Conservation (phyloP, 139 green algal species). For the Micromonas commoda region DNA sequence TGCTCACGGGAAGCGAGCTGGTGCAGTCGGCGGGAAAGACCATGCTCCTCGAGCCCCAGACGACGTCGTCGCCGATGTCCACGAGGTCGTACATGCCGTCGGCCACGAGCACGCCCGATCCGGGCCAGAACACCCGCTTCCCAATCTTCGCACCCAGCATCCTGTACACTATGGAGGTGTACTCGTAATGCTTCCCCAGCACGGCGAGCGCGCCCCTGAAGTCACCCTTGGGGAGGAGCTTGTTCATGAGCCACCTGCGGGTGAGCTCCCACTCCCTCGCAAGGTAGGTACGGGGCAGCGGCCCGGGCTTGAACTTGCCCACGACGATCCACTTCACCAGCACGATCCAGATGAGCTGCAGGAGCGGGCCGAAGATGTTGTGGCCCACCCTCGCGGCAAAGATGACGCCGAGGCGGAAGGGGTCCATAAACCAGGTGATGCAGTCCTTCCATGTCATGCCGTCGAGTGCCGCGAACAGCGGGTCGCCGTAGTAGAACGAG, state of each 20-base stretch:
- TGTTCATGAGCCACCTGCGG: slow-evolving; percentile 20
- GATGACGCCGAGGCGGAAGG: slow-evolving; percentile 15
- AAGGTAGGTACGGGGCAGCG: background rate
- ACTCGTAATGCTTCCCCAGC: slow-evolving; percentile 30
- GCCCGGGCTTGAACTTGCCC: slow-evolving; percentile 25
- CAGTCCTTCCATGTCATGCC: slow-evolving; percentile 2
- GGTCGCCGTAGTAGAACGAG: too few species aligned
- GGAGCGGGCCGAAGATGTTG: slow-evolving; percentile 13
- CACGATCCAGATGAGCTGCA: slow-evolving; percentile 13
- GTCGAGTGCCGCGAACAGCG: slow-evolving; percentile 1
- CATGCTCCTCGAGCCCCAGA: slow-evolving; percentile 27
- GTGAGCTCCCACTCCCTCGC: slow-evolving; percentile 29
- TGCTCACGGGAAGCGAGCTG: slow-evolving; percentile 5
- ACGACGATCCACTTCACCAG: slow-evolving; percentile 31
- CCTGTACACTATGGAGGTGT: slow-evolving; percentile 23
- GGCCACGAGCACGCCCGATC: slow-evolving; percentile 19
- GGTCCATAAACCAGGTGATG: slow-evolving; percentile 32
- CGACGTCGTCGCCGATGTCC: slow-evolving; percentile 37
- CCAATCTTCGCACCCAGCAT: slow-evolving; percentile 34
- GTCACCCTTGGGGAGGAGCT: slow-evolving; percentile 15
- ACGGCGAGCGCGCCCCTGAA: slow-evolving; percentile 12
- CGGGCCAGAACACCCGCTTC: slow-evolving; percentile 38
- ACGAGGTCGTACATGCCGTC: slow-evolving; percentile 33
- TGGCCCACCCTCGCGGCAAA: slow-evolving; percentile 19
- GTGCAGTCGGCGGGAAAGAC: slow-evolving; percentile 21